Evolutionary conservation across 1,284 basidiomycete species (phyloP).

Genomic region (Prillingera fragicola): DNA sequence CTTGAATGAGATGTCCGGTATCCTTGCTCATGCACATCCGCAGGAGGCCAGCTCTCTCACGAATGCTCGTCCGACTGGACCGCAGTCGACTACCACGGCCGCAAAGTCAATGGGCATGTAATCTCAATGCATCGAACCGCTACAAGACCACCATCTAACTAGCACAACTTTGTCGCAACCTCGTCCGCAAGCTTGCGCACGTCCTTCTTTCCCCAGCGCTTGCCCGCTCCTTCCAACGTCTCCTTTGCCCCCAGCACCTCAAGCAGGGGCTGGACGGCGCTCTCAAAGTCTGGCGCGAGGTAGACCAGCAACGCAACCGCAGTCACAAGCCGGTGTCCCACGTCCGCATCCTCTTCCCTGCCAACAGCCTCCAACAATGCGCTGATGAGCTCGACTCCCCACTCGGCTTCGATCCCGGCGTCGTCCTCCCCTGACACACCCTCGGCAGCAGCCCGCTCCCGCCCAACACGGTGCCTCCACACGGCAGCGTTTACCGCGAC

Average conservation of each 20-base stretch:
- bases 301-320: constrained; percentile 67
- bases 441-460: constrained; percentile 40
- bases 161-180: constrained; percentile 50
- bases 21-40: too few relatives aligned
- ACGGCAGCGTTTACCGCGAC: constrained; percentile 69
- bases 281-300: constrained; percentile 54
- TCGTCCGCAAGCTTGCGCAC: constrained; percentile 60
- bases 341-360: constrained; percentile 67
- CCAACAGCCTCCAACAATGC: constrained; percentile 69
- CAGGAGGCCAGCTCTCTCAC: too few relatives aligned
- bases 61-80: too few relatives aligned
- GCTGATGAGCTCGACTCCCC: constrained; percentile 74
- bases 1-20: too few relatives aligned
- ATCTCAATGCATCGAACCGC: too few relatives aligned
- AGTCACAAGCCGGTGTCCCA: constrained; percentile 71
- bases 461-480: constrained; percentile 56
- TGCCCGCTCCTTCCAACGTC: constrained; percentile 52
- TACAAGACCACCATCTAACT: too few relatives aligned
- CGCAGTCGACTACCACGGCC: too few relatives aligned
- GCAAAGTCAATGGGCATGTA: too few relatives aligned
- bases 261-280: constrained; percentile 60
- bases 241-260: constrained; percentile 63
- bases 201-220: constrained; percentile 56
- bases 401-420: constrained; percentile 60
- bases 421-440: constrained; percentile 44